A percentile compares a stretch with the other conserved stretches of the same genome.
phyloP scores from a whole-genome alignment of 169 alveolate genomes.

The Plasmodium malariae region DNA sequence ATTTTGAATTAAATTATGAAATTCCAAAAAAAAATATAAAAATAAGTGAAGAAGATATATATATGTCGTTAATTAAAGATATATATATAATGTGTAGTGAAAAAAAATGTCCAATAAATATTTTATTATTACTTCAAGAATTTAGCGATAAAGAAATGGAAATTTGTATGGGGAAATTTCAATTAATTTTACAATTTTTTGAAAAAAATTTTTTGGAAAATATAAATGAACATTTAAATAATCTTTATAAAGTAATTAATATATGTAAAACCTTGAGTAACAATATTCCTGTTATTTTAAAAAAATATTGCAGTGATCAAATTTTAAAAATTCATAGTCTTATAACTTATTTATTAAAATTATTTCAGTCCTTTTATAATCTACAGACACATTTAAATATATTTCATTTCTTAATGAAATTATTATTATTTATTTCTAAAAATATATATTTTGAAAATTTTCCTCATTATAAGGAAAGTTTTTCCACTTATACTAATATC shows the following conservation, averaged over 20 bases:
- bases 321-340: slow-evolving; percentile 11
- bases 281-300: not conserved
- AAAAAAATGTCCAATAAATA: slow-evolving; percentile 60
- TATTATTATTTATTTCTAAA: slow-evolving; percentile 57
- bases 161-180: slow-evolving; percentile 15
- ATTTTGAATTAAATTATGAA: slow-evolving; percentile 56
- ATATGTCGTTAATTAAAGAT: slow-evolving; percentile 47
- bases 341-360: not conserved
- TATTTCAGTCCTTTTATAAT: slow-evolving; percentile 24
- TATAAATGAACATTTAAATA: slow-evolving; percentile 54
- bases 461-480: slow-evolving; percentile 65
- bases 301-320: not conserved
- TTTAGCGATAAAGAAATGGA: slow-evolving; percentile 54
- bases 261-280: slow-evolving; percentile 27
- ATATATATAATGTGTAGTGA: slow-evolving; percentile 43
- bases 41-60: slow-evolving; percentile 26
- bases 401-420: slow-evolving; percentile 22
- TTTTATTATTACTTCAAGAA: slow-evolving; percentile 47
- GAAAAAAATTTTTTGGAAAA: slow-evolving; percentile 43
- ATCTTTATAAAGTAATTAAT: slow-evolving; percentile 20
- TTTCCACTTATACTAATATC: slow-evolving; percentile 42
- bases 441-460: slow-evolving; percentile 68
- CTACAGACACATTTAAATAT: slow-evolving; percentile 50
- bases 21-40: slow-evolving; percentile 44
- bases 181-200: slow-evolving; percentile 14